Base-by-base conservation (phyloP, 2,329 filamentous ascomycete species). In the Thielaviopsis musarum region DNA sequence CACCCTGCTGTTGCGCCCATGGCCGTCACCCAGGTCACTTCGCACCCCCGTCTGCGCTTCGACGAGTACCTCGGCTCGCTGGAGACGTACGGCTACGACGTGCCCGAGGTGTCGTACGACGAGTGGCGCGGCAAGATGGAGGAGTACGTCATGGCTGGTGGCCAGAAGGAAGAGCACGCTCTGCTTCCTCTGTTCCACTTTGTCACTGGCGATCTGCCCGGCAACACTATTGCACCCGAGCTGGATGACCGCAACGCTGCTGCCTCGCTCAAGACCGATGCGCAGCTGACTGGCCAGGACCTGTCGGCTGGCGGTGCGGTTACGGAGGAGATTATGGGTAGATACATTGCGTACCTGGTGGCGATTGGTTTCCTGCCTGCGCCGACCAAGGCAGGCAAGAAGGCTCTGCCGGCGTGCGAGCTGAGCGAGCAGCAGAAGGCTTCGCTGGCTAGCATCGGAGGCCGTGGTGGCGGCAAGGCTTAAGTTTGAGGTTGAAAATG, bases 11-110 rank as follows among this genome's bases (percentile, higher is more conserved):
- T 61, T 12, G 22, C 59, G 0, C 64, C 67, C 3, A 66, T 64
- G 54, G 65, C 64, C 9, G 87, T 95, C 5, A 78, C 82, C 1
- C 88, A 95, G 65, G 83, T 93, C 54, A 94, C 89, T 1, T 81
- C 80, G 2, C 88, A 91, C 69, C 89, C 89, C 1, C 78, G 88
- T 17, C 78, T 93, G 49, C 82, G 81, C 2, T 84, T 91, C 76
- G 88, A 85, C 71, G 78, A 88, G 68, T 95, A 83, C 71, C 77
- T 93, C n/a, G 78, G 78, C 21, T 75, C 79, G 0, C 75, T 95
- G 7, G 77, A 84, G 67, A 76, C 74, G 21, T 94, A 88, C 68
- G 88, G 88, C 26, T 95, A 89, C 71, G 68, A 76, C 26, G 79
- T 83, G 0, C 82, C 85, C 0, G 77, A 83, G 63, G 77, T 87